Evolutionary conservation across 2,329 filamentous ascomycete species (phyloP), one percentile per base, ranked within the genome.

Genomic region (Penicillium fuscoglaucum): DNA sequence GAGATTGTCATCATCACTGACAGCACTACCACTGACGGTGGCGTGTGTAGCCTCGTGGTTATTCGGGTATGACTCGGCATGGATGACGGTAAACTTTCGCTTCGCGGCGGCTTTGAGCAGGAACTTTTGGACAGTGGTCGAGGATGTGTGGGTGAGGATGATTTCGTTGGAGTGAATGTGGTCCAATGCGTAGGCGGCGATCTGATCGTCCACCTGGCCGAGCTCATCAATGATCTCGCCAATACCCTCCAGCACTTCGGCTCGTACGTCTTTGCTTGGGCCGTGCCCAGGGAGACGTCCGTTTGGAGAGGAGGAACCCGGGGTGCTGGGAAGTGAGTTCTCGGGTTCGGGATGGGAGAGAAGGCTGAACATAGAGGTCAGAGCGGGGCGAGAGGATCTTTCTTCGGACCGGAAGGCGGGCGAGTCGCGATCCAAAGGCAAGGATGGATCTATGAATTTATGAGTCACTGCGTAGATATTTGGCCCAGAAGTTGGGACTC

Each of bases 181-280:
- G 48, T 96, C 90, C 62, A 96, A 89, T 2, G 93, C 90, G 64
- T 92, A 90, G 24, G 87, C 86, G 2, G 93, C 90, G 67, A 99
- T 96, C 75, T 96, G 92, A 70, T 96, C 91, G 72, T 97, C 95
- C 8, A 92, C 92, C 71, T 93, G 90, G 64, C 90, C 89, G 57
- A 99, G 87, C 77, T 99, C 95, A 71, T 99, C 95, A 74, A 96
- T 90, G 60, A 99, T 92, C 74, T 99, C 95, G 68, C 91, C 88
- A 68, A 99, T 97, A 43, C 93, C 95, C 68, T 95, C 90, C 64
- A 97, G 88, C 28, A 98, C 89, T 75, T 98, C 95, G 15, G 91
- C 91, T 60, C 92, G 90, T 58, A 98, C 81, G 62, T 96, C 89
- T 60, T 90, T 84, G 54, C 56, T 68, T 29, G 63, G 68, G 9